Evolutionary conservation across 129 eudicot species (phyloP).

Genomic region (Flaveria bidentis): DNA sequence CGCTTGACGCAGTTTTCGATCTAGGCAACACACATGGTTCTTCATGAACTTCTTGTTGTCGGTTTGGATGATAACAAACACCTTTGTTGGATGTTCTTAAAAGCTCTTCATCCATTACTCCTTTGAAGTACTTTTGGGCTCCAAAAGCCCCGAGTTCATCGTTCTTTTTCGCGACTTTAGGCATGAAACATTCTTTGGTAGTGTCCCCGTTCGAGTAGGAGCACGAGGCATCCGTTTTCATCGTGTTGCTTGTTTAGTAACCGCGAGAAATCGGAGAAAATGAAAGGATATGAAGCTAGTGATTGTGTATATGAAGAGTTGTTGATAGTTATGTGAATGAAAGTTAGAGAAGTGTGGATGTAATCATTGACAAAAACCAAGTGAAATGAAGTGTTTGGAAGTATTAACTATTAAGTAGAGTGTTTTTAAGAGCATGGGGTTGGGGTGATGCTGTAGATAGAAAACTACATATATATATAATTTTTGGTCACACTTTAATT

Average conservation of each 20-base stretch:
- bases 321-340: constrained; percentile 18
- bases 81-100: constrained; percentile 2
- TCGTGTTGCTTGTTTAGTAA: constrained; percentile 4
- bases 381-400: neutral
- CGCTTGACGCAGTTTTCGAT: constrained; percentile 45
- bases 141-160: constrained; percentile 66
- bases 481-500: neutral
- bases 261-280: neutral
- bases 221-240: constrained; percentile 41
- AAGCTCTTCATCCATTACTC: constrained; percentile 46
- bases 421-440: neutral
- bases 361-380: neutral
- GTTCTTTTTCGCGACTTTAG: constrained; percentile 30
- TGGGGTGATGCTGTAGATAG: neutral
- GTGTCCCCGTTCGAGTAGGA: constrained; percentile 43
- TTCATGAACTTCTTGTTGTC: constrained; percentile 27
- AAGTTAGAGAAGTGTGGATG: neutral
- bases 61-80: constrained; percentile 4
- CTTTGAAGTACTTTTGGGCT: constrained; percentile 86
- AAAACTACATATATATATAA: neutral
- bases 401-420: too few species aligned
- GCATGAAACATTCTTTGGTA: constrained; percentile 35
- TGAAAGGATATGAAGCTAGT: neutral
- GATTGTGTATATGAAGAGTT: constrained; percentile 6
- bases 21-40: constrained; percentile 18